Base-by-base conservation (phyloP, 2,329 filamentous ascomycete species). In the Lojkania enalia region DNA sequence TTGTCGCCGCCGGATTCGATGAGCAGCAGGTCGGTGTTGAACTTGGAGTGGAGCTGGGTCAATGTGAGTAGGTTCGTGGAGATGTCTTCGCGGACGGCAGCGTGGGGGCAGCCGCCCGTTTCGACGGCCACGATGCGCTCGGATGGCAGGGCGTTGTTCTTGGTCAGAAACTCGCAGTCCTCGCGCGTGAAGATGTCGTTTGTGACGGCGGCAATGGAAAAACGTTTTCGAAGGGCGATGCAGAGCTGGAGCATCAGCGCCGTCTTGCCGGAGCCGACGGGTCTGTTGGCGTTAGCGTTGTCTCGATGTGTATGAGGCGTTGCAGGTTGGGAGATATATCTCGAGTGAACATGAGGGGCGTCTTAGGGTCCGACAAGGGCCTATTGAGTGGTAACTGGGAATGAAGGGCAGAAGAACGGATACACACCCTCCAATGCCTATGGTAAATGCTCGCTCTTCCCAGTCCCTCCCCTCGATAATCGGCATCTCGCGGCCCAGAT, bases 161-260 rank as follows among this genome's bases (percentile, higher is more conserved):
- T 84, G 47, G 90, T 95, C 19, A 99, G 84, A 76, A 99, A 99
- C 73, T 97, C 94, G 76, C 91, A 91, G 77, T 99, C 94, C 75
- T 99, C 94, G 54, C 79, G 87, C 16, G 92, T 97, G 79, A 97
- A 97, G 78, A 97, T 97, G 78, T 97, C 92, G 79, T 97, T 97
- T 38, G 94, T 99, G 16, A 99, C 92, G 48, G 90, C 94, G 1
- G 94, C 94, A 63, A 99, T 87, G 66, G 85, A 90, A 81, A 88
- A 91, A 43, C 81, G 77, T 39, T 85, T 78, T 50, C 94, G 87
- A 5, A 99, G 84, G 5, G 87, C 86, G 25, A 85, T 85, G 76
- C 90, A 96, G 57, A 97, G 87, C 29, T 88, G 86, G 9, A 96
- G 84, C 92, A 99, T 97, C 20, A 97, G 82, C 14, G 94, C 94